A percentile compares a stretch with the other conserved stretches of the same genome.
Evolutionary conservation across 441 rosid genomes (phyloP).

Genomic region (Breynia disticha): DNA sequence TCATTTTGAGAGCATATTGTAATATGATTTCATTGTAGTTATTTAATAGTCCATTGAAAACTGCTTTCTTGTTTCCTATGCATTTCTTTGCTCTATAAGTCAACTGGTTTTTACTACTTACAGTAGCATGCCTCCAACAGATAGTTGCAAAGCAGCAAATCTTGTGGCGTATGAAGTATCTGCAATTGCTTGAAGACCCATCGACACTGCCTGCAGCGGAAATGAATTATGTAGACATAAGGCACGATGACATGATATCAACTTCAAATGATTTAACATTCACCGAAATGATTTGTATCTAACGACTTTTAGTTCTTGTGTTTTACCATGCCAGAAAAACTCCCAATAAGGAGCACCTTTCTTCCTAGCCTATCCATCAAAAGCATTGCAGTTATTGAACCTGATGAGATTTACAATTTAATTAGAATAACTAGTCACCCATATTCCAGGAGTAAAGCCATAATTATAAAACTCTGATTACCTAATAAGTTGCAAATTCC

Average conservation of each 20-base stretch:
- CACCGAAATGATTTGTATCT: background rate
- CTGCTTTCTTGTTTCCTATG: no score
- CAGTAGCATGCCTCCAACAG: conserved; percentile 85
- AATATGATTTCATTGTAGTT: no score
- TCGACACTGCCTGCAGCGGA: conserved; percentile 52
- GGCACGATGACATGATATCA: background rate
- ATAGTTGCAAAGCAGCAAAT: conserved; percentile 41
- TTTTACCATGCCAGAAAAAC: conserved; percentile 86
- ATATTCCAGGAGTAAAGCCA: conserved; percentile 4
- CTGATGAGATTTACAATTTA: conserved; percentile 24
- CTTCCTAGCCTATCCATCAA: conserved; percentile 95
- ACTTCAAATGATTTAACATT: background rate
- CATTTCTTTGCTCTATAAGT: background rate
- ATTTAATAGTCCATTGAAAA: no score
- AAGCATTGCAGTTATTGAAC: conserved; percentile 68
- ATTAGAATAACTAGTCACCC: conserved; percentile 11
- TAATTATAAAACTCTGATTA: conserved; percentile 15
- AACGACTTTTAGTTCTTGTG: background rate
- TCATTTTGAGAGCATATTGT: no score
- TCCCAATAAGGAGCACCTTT: conserved; percentile 73
- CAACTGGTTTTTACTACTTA: conserved; percentile 26
- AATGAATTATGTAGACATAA: conserved; percentile 14
- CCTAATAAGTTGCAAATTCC: conserved; percentile 73
- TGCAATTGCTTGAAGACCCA: conserved; percentile 74
- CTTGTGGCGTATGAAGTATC: conserved; percentile 46